Base-by-base conservation (phyloP, 2,329 filamentous ascomycete genomes). In the Fusarium udum region DNA sequence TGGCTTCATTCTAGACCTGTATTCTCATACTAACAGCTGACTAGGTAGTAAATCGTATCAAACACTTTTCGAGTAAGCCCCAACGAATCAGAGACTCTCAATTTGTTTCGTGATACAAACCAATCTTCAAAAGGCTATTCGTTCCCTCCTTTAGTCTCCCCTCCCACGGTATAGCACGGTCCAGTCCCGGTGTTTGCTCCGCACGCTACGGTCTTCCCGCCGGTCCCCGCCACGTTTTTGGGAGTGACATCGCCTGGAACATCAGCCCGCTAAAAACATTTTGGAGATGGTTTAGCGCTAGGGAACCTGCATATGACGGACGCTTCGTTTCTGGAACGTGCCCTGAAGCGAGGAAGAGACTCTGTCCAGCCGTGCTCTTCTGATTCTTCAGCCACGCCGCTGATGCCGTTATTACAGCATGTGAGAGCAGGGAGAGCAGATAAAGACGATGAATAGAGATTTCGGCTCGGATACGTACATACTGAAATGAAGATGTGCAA, bases 251-350 rank as follows among this genome's bases (percentile, higher is more conserved):
- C 61, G 64, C 62, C 62, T 71, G 58, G 62, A 62, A 67, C 67
- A 36, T 74, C 71, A 74, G 62, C 63, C 71, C 62, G 58, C 42
- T 34, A 53, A 67, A 61, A 67, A 61, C 34, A 36, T 62, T 58
- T 57, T 71, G 49, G 71, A 73, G 58, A 73, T 48, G 31, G 61
- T 49, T 62, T 49, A 34, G 55, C 63, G 52, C 36, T 66, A 52
- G 69, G 61, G 45, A 63, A 42, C 45, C 59, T 69, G 65, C 67
- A 69, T 69, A 40, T 67, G 32, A 60, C 51, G 55, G 32, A 60
- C 51, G 55, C 40, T 56, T 64, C 37, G 45, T 72, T 62, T 66
- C 71, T 72, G 62, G 71, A 74, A 62, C 53, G 48, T 60, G 52
- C 52, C 36, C 49, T 60, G 42, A 61, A 61, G 28, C 46, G 45